Conservation (phyloP, 2,329 filamentous ascomycete species). For the Xylogone sp. region DNA sequence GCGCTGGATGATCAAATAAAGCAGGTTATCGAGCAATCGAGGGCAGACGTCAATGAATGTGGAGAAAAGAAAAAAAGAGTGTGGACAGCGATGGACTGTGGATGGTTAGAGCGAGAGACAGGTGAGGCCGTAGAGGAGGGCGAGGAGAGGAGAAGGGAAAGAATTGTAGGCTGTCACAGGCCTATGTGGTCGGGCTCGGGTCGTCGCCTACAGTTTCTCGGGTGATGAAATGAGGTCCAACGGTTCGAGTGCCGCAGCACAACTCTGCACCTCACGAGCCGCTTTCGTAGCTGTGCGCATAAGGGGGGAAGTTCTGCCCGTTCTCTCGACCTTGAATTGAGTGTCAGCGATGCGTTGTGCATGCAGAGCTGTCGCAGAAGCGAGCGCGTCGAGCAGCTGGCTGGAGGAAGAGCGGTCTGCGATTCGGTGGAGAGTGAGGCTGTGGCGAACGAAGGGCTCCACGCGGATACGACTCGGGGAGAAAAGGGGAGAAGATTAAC, state of each 20-base stretch:
- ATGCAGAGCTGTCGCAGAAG: background rate
- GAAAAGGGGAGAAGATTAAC: too few relatives aligned
- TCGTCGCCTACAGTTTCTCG: background rate
- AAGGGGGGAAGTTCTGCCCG: background rate
- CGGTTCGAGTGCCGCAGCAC: background rate
- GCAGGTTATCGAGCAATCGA: background rate
- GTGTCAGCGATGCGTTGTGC: background rate
- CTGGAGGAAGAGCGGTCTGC: background rate
- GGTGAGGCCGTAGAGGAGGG: background rate
- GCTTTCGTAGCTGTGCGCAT: background rate
- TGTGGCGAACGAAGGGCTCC: background rate
- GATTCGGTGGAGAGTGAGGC: background rate
- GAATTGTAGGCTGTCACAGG: background rate
- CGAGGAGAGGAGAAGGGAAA: background rate
- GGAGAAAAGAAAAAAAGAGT: background rate
- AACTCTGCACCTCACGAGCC: background rate
- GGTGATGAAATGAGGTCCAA: background rate
- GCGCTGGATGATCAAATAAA: background rate
- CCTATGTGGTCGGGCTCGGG: background rate
- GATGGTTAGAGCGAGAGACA: background rate
- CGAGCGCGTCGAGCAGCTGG: background rate
- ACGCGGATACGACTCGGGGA: too few relatives aligned
- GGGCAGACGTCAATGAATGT: background rate
- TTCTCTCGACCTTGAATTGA: too few relatives aligned
- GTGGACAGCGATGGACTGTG: background rate